phyloP scores from a whole-genome alignment of 2,329 filamentous ascomycete genomes.

The Fusarium sublunatum region DNA sequence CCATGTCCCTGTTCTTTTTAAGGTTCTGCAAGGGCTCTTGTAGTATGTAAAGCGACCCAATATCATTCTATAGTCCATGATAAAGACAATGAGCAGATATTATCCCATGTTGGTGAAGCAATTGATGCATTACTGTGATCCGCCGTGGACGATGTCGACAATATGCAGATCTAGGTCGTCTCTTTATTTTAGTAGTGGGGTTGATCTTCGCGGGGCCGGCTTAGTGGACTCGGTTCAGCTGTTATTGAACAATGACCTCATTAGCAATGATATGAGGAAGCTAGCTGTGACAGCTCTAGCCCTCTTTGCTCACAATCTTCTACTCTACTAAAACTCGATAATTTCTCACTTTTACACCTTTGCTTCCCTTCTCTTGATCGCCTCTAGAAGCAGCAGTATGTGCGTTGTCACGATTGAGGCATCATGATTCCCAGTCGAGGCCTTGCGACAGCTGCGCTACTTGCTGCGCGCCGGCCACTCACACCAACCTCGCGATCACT shows the following conservation, averaged over 20 bases:
- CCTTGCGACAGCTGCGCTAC: constrained; percentile 40
- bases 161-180: not conserved
- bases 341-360: not conserved
- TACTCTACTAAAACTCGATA: not conserved
- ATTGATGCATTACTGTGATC: not conserved
- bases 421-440: constrained; percentile 48
- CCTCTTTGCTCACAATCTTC: constrained; percentile 10
- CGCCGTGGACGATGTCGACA: too few species aligned
- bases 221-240: constrained; percentile 6
- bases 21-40: not conserved
- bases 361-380: not conserved
- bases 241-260: constrained; percentile 15
- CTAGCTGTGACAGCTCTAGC: constrained; percentile 21
- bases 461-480: constrained; percentile 41
- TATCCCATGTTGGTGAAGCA: not conserved
- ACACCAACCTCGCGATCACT: constrained; percentile 22
- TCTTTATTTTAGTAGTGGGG: constrained; percentile 8
- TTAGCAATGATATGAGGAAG: constrained; percentile 28
- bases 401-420: constrained; percentile 8
- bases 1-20: not conserved
- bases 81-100: too few species aligned
- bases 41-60: too few species aligned
- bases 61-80: not conserved
- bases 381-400: constrained; percentile 25
- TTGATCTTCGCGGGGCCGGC: constrained; percentile 29